Base-by-base conservation (phyloP, 1,284 basidiomycete species). In the Leccinum pseudoinsigne region DNA sequence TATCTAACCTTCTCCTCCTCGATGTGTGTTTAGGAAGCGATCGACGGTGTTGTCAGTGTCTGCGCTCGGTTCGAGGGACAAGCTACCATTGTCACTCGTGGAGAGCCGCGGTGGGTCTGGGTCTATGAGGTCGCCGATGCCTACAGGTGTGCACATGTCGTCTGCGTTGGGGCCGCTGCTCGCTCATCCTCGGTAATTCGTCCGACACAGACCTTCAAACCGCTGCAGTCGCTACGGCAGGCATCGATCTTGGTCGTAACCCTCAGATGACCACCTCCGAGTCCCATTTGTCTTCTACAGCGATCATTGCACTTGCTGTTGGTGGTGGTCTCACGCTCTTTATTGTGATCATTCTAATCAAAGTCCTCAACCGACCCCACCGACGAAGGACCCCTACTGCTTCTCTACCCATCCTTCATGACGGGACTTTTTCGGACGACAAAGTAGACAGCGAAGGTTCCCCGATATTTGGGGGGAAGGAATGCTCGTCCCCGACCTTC, bases 381-480 rank as follows among this genome's bases (percentile, higher is more conserved):
- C 81, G 80, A 55, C 80, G 80, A 38, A 78, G 76, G 26, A 82
- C 79, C 26, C 86, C 85, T 9, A 86, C 80, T 14, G 89, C 88
- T 7, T 92, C 90, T 38, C 78, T 87, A n/a, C 90, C 89, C 0
- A 88, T 90, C 57, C 77, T 88, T 16, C 81, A 82, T 57, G 84
- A 89, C 58, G 81, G 81, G 14, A 76, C 77, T 53, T 83, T 81
- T 63, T 68, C 77, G 5, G 82, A 82, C 34, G 77, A 82, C 47
- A 79, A 81, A 45, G 67, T 62, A 60, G 77, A 81, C 50, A 64
- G 71, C n/a, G 82, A 86, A 56, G 86, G 87, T 34, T 90, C 90
- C 2, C 87, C 87, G 16, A 76, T 91, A 47, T 92, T 92, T 70
- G 90, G 89, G 16, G 89, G 90, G 3, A 85, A 86, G 68, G 89